Conservation (phyloP, 768 basidiomycete genomes). For the Lentinula lateritia region DNA sequence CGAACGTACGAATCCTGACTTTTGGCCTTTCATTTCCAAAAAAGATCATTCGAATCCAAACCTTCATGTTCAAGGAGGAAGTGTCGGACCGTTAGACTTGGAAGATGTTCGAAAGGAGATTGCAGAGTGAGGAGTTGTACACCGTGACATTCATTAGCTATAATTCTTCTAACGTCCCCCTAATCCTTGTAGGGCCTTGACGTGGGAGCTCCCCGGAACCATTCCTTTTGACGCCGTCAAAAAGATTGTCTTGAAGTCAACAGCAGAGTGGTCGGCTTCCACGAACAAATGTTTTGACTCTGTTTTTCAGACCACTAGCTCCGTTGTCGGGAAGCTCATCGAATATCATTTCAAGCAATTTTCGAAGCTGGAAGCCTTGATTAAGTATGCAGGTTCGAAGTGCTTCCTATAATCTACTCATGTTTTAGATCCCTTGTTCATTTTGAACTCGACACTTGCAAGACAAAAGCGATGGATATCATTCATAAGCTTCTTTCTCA, state of each 20-base stretch:
- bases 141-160: neutral
- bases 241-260: slow-evolving; percentile 20
- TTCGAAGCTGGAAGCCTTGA: slow-evolving; percentile 19
- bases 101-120: slow-evolving; percentile 29
- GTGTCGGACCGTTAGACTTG: neutral
- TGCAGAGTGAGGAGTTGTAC: slow-evolving; percentile 19
- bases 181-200: slow-evolving; percentile 20
- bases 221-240: slow-evolving; percentile 30
- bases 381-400: slow-evolving; percentile 14
- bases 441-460: slow-evolving; percentile 11
- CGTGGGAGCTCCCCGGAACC: slow-evolving; percentile 31
- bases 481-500: slow-evolving; percentile 29
- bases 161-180: neutral
- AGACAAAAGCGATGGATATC: slow-evolving; percentile 13
- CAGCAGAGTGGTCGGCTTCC: slow-evolving; percentile 22
- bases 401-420: neutral
- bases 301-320: slow-evolving; percentile 9
- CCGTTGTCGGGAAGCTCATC: slow-evolving; percentile 16
- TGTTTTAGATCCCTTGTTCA: neutral
- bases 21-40: slow-evolving; percentile 19
- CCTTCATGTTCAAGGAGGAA: neutral
- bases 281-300: slow-evolving; percentile 24
- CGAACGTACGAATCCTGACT: slow-evolving; percentile 26
- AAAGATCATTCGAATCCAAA: neutral
- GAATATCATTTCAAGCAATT: slow-evolving; percentile 25